Base-by-base conservation (phyloP, 441 rosid genomes). In the Rhodomyrtus psidioides region DNA sequence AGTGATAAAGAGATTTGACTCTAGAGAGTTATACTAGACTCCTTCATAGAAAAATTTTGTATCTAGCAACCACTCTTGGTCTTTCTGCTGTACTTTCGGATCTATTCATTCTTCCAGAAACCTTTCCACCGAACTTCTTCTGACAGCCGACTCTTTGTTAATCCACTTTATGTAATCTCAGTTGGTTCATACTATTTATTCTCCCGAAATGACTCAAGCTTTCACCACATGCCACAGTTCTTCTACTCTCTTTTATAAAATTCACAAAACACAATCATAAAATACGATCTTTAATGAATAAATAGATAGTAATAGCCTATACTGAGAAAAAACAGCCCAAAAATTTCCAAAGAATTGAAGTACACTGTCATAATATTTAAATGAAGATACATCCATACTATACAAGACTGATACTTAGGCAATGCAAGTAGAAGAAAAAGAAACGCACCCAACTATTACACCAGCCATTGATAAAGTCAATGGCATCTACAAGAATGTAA, bases 1-100 rank as follows among this genome's bases (percentile, higher is more conserved):
- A 34, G n/a, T 70, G 79, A 70, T 21, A 8, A 30, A 30, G 7
- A 30, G 34, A 62, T 30, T 30, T 17, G 44, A 62, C 75, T 62
- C 13, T 62, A 3, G 5, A 62, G 44, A 30, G 76, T 17, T 30
- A 17, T 65, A 62, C 44, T 9, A 30, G 75, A 62, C 75, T 30
- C 6, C 46, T 19, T 30, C 0, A 2, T 0, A 1, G 44, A 62
- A 62, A 16, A 8, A 0, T 4, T 54, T 34, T 30, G 42, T 3
- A 70, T 34, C 15, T 34, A 19, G 19, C 21, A 70, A 70, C 34
- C 6, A 28, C 34, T 62, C 44, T 30, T 70, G 74, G 42, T 16
- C 34, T 62, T 16, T 62, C 42, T 8, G 74, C 74, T 28, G 42
- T 28, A 9, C 15, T 34, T 65, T 34, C 21, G 49, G 79, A 65